Conservation (phyloP, 2,329 filamentous ascomycete species). For the Phyllosticta ampelicida region DNA sequence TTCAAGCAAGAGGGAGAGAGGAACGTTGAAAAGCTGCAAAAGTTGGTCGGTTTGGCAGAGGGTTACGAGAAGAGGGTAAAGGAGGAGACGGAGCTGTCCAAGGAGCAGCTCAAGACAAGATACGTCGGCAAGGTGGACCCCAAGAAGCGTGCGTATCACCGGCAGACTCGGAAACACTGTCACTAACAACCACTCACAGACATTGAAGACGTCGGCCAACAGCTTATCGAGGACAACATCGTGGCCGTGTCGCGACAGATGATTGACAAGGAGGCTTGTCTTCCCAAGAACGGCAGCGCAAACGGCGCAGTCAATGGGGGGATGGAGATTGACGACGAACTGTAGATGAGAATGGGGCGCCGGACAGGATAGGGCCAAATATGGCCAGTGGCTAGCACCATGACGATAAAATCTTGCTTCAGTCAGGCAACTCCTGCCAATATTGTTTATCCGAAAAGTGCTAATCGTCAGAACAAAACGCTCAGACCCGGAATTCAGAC, state of each 20-base stretch:
- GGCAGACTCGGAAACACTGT: not conserved
- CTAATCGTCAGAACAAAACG: not conserved
- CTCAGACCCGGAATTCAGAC: not conserved
- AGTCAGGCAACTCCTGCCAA: not conserved
- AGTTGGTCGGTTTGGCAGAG: slow-evolving; percentile 79
- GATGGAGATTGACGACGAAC: slow-evolving; percentile 26
- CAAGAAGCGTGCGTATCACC: slow-evolving; percentile 65
- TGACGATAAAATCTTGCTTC: not conserved
- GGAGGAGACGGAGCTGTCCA: slow-evolving; percentile 93
- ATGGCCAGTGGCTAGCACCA: not conserved
- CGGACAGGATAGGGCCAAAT: not conserved
- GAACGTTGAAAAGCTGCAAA: slow-evolving; percentile 79
- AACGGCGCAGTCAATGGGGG: slow-evolving; percentile 22
- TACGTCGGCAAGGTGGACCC: slow-evolving; percentile 98
- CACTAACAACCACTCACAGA: slow-evolving; percentile 37
- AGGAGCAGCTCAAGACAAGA: slow-evolving; percentile 96
- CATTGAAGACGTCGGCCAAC: slow-evolving; percentile 89
- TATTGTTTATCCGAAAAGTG: not conserved
- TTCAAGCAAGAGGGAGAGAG: slow-evolving; percentile 74
- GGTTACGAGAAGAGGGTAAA: slow-evolving; percentile 98
- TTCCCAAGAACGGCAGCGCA: slow-evolving; percentile 45
- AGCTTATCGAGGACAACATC: slow-evolving; percentile 98
- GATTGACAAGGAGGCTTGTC: slow-evolving; percentile 98
- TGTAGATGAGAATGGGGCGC: slow-evolving; percentile 2
- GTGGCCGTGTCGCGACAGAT: slow-evolving; percentile 96